These are phyloP conservation scores for Ophiocordyceps sinensis DNA, from an alignment of 2,329 filamentous ascomycete genomes.

Conservation along the genomic window DNA sequence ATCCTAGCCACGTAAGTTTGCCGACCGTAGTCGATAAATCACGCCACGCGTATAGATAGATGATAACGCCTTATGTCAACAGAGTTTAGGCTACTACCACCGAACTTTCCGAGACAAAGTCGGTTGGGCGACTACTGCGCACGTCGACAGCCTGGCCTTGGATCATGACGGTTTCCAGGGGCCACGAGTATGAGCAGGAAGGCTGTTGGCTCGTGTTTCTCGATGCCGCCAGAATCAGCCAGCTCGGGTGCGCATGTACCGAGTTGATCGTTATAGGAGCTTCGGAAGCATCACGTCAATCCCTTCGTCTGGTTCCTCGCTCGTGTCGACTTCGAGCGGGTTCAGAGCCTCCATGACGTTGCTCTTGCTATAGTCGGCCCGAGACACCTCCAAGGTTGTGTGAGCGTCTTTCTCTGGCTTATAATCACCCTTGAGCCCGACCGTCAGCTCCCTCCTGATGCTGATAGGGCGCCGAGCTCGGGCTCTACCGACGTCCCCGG, in stretches of 20 bases:
- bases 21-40: too few relatives aligned
- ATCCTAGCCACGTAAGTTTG: too few relatives aligned
- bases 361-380: conserved; percentile 6
- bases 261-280: conserved; percentile 27
- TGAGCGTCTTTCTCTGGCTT: conserved; percentile 10
- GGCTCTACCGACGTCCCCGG: conserved; percentile 23
- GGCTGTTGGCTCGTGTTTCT: too few relatives aligned
- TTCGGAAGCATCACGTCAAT: conserved; percentile 23
- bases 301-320: conserved; percentile 27
- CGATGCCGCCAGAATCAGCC: conserved; percentile 1
- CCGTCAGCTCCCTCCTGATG: conserved; percentile 31
- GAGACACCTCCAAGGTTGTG: conserved; percentile 9
- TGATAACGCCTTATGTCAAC: too few relatives aligned
- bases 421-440: conserved; percentile 14
- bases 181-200: too few relatives aligned
- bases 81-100: too few relatives aligned
- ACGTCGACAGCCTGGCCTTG: too few relatives aligned
- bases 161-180: too few relatives aligned
- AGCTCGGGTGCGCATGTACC: conserved; percentile 19
- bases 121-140: too few relatives aligned
- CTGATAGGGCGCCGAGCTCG: conserved; percentile 37
- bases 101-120: too few relatives aligned
- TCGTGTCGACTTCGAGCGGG: conserved; percentile 18
- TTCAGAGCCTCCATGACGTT: conserved; percentile 6
- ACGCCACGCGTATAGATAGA: too few relatives aligned